A percentile compares a stretch with the other conserved stretches of the same genome.
phyloP scores from a whole-genome alignment of 495 filamentous ascomycete genomes.

The Daldinia decipiens region DNA sequence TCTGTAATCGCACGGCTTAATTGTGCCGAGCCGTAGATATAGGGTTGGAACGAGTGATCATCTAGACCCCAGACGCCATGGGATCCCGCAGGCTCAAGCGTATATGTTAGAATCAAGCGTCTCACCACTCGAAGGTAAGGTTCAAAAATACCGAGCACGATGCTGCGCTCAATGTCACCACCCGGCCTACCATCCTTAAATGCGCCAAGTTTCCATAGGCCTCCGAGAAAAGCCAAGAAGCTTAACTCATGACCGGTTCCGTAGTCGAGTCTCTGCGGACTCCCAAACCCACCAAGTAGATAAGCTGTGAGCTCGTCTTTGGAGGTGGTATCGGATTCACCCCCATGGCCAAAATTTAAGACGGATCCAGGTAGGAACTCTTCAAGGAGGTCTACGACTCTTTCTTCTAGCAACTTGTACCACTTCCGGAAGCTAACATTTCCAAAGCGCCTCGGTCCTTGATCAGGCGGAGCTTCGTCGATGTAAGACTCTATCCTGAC shows the following conservation, averaged over 20 bases:
- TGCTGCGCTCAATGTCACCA: conserved; percentile 70
- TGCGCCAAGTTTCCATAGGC: conserved; percentile 87
- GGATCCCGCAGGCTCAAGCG: conserved; percentile 93
- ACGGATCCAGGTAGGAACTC: conserved; percentile 67
- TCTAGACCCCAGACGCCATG: conserved; percentile 97
- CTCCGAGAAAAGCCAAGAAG: conserved; percentile 90
- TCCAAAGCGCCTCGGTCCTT: conserved; percentile 87
- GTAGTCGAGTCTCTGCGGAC: conserved; percentile 88
- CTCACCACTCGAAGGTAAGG: conserved; percentile 87
- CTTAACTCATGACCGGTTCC: conserved; percentile 96
- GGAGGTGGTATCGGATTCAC: conserved; percentile 29
- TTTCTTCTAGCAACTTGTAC: conserved; percentile 72
- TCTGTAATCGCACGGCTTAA: conserved; percentile 76
- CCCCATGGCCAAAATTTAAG: conserved; percentile 51
- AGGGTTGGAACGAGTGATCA: conserved; percentile 96
- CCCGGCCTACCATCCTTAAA: conserved; percentile 69
- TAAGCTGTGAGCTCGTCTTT: conserved; percentile 77
- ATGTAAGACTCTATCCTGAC: conserved; percentile 71
- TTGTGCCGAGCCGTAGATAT: conserved; percentile 95
- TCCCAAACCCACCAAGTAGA: conserved; percentile 88
- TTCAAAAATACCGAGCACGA: conserved; percentile 83
- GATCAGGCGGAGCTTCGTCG: conserved; percentile 81
- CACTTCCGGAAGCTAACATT: conserved; percentile 90
- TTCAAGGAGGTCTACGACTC: conserved; percentile 66
- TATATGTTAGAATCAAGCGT: conserved; percentile 87